phyloP scores from a whole-genome alignment of 257 asterid genomes.

The Solanum rostratum region DNA sequence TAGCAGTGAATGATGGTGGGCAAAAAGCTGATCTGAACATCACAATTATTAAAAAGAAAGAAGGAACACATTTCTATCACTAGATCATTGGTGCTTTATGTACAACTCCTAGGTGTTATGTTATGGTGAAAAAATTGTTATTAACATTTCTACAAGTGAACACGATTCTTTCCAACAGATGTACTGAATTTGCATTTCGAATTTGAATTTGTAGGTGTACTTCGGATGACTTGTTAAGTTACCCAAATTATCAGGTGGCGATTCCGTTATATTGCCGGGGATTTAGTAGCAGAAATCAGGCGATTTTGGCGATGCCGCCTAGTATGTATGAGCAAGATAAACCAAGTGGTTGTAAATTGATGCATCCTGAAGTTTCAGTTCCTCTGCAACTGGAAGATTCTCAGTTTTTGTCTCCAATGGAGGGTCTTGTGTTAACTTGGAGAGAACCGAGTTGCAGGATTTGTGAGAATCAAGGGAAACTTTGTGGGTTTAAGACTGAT shows the following conservation, averaged over 20 bases:
- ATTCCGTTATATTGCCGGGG: slow-evolving; percentile 30
- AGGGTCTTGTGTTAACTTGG: slow-evolving; percentile 53
- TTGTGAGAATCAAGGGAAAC: slow-evolving; percentile 37
- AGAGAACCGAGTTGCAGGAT: slow-evolving; percentile 23
- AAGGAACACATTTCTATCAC: no score
- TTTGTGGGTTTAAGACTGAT: slow-evolving; percentile 30
- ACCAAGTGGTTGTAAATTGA: slow-evolving; percentile 25
- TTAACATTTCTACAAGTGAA: neutral
- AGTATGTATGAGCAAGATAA: neutral
- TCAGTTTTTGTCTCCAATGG: slow-evolving; percentile 28
- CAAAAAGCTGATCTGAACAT: no score
- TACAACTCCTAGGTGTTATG: no score
- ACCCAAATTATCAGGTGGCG: neutral
- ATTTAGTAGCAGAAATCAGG: slow-evolving; percentile 25
- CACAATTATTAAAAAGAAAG: no score
- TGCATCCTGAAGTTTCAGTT: slow-evolving; percentile 16
- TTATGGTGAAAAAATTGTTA: no score
- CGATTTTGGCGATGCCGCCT: slow-evolving; percentile 27
- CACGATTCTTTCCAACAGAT: neutral
- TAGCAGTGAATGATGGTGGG: no score
- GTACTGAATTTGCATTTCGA: neutral
- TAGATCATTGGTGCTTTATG: no score
- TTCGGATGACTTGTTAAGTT: slow-evolving; percentile 19
- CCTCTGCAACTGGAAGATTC: slow-evolving; percentile 25
- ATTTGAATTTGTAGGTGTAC: neutral